phyloP scores from a whole-genome alignment of 805 yeast genomes.

The Lipomyces chichibuensis region DNA sequence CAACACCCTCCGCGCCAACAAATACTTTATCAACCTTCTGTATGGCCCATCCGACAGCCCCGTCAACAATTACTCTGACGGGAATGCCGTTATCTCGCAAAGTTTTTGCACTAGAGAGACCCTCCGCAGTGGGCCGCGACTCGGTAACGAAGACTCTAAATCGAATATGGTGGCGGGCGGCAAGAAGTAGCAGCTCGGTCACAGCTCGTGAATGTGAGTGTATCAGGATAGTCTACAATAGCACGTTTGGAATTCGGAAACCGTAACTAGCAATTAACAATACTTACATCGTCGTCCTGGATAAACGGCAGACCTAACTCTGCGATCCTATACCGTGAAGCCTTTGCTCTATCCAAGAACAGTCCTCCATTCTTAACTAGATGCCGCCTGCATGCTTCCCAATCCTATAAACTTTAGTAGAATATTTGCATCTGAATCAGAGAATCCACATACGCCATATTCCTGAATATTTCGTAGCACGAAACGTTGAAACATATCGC shows the following conservation, averaged over 20 bases:
- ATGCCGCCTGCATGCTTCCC: constrained; percentile 90
- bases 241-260: background rate
- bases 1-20: constrained; percentile 99
- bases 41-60: constrained; percentile 90
- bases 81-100: constrained; percentile 78
- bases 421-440: background rate
- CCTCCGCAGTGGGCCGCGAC: constrained; percentile 82
- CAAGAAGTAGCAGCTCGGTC: constrained; percentile 69
- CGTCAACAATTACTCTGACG: constrained; percentile 82
- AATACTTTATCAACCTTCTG: constrained; percentile 90
- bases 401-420: constrained; percentile 52
- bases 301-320: constrained; percentile 85
- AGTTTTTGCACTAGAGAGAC: constrained; percentile 67
- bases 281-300: constrained; percentile 80
- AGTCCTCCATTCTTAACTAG: constrained; percentile 91
- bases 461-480: constrained; percentile 86
- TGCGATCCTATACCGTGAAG: constrained; percentile 84
- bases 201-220: constrained; percentile 95
- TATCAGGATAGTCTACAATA: constrained; percentile 57
- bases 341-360: constrained; percentile 89
- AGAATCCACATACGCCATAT: constrained; percentile 48
- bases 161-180: constrained; percentile 75
- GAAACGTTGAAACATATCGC: constrained; percentile 93
- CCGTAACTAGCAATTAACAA: background rate
- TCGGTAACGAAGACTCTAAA: constrained; percentile 92